These are phyloP conservation scores for Francoa sonchifolia DNA, from an alignment of 441 rosid genomes.

Conservation along the genomic window DNA sequence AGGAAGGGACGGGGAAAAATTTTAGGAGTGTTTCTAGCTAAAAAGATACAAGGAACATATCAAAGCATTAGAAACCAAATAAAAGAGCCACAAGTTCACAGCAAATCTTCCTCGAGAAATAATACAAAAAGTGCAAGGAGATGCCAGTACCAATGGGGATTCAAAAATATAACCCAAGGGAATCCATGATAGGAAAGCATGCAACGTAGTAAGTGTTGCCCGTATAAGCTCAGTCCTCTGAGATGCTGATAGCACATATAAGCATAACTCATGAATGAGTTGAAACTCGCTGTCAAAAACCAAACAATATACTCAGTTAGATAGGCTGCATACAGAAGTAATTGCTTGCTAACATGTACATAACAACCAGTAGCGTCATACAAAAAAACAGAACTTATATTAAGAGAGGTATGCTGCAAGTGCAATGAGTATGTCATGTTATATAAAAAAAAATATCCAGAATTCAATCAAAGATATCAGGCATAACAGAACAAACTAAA, in stretches of 20 bases:
- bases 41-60: slow-evolving; percentile 14
- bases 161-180: slow-evolving; percentile 99
- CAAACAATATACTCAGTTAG: slow-evolving; percentile 15
- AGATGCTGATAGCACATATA: slow-evolving; percentile 91
- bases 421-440: too few species aligned
- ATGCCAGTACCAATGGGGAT: slow-evolving; percentile 70
- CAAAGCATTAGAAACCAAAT: not conserved
- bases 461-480: too few species aligned
- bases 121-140: not conserved
- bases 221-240: slow-evolving; percentile 93
- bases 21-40: slow-evolving; percentile 94
- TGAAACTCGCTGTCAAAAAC: slow-evolving; percentile 78
- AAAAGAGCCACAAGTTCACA: not conserved
- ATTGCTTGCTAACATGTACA: too few species aligned
- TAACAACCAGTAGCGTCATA: too few species aligned
- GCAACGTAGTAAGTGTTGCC: slow-evolving; percentile 88
- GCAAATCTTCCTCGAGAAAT: slow-evolving; percentile 4
- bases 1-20: slow-evolving; percentile 71
- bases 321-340: slow-evolving; percentile 8
- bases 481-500: too few species aligned
- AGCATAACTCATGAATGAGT: slow-evolving; percentile 98
- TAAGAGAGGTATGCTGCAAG: too few species aligned
- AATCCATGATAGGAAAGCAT: slow-evolving; percentile 99
- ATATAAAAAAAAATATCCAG: too few species aligned
- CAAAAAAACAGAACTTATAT: too few species aligned